Base-by-base conservation (phyloP, 2,329 filamentous ascomycete genomes). In the Fusarium sulawesiense region DNA sequence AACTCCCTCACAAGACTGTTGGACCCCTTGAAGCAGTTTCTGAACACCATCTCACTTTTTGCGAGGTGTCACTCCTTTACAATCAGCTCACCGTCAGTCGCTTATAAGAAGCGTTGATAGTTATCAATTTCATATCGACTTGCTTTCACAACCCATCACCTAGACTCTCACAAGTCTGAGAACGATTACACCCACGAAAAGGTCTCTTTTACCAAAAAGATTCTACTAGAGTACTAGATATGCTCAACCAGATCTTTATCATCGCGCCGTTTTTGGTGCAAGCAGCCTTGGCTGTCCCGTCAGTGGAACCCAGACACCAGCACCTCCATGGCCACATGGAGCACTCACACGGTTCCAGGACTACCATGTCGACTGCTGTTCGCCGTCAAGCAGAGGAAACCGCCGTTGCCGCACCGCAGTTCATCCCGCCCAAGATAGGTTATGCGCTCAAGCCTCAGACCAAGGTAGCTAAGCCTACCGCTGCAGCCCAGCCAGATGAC, bases 221-320 rank as follows among this genome's bases (percentile, higher is more conserved):
- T 23, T 11, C 13, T 25, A 51, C 47, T 27, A 41, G 64, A 46
- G 20, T 34, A 58, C 25, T 54, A 41, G 57, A 58, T 23, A 77
- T 78, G 75, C 68, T 74, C 47, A 70, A 68, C 25, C 47, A 57
- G 44, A 54, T 78, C 30, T 32, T 76, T 30, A 47, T 68, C 6
- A 56, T 64, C 20, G 68, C 72, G 45, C 73, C 75, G 14, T 64
- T 79, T 14, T 66, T 79, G 74, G 75, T 72, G 30, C 67, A 72
- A 47, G 49, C 64, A 49, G 73, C 60, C 9, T 29, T 73, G 32
- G 76, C 71, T 40, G 68, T 60, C 27, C 71, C 72, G 8, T 62
- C 70, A 45, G 72, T 73, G 23, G 63, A 67, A 56, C 55, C 60
- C 13, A 66, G 51, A 25, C 64, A 62, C 27, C 61, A 66, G 45